Evolutionary conservation across 805 yeast species (phyloP), one percentile per base, ranked within the genome.

Genomic region (Yarrowia yakushimensis): DNA sequence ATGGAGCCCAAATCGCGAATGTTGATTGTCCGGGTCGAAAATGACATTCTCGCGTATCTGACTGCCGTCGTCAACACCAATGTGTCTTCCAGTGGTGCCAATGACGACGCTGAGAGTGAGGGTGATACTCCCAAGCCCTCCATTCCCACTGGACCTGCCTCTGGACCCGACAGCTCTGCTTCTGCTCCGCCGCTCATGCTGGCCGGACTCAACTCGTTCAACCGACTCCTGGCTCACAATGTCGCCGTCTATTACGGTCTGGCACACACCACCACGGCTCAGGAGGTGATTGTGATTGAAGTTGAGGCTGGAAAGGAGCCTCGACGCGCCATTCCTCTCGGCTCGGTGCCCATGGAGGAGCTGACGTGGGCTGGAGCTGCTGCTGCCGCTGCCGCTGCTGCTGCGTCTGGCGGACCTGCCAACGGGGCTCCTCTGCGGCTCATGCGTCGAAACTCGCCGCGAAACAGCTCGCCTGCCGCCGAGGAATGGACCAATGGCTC

Each of bases 151-250:
- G 57, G 57, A 2, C 57, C 57, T 1, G 57, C 57, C 0, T 22
- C 31, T 4, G 57, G 41, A 9, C 57, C 41, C 9, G 30, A 48
- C 15, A 30, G 27, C 18, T 9, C 37, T 20, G 13, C 54, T 15
- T 15, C 20, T 5, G 61, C 61, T 1, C 61, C 61, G 0, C 61
- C 61, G 11, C 37, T 55, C 33, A 27, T 55, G 4, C 48, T 55
- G 23, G 61, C 48, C 1, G 61, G 61, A 2, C 42, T 84, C 79
- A 87, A 87, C 71, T 85, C 90, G 1, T 87, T 85, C 71, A 84
- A 83, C 67, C 74, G 93, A 66, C 75, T 88, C 37, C 72, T 88
- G 62, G 79, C 87, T 0, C 92, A 88, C 72, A 87, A 86, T 66
- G 74, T 86, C 27, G 88, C 91, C 2, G 86, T 84, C 28, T 86